Evolutionary conservation across 768 basidiomycete genomes (phyloP), one percentile per base, ranked within the genome.

Genomic region (Panellus pusillus): DNA sequence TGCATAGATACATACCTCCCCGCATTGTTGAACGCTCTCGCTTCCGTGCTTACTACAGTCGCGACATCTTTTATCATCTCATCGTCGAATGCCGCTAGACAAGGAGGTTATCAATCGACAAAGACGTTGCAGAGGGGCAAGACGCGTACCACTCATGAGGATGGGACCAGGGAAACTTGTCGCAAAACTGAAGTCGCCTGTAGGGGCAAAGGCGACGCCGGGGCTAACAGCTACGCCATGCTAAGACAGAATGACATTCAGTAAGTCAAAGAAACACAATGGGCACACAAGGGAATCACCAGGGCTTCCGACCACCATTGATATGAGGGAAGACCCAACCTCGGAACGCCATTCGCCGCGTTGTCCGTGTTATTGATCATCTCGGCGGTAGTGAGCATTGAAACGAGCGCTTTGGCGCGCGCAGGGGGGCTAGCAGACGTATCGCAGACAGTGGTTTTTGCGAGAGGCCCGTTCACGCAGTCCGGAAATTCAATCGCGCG

Each of bases 281-380:
- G 24, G 11, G 14, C 12, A n/a, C n/a, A 37, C n/a, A 13, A 18
- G 8, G 24, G 9, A 15, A 57, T 50, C 59, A 82, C 82, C 61
- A 84, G 61, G 2, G 75, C 81, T 68, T 84, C 81, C 19, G 77
- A 79, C 81, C 82, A 84, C 81, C 81, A 83, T 43, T 81, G 71
- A 47, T 84, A 84, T 15, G 75, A 62, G 9, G 81, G 80, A 20
- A 84, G 66, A n/a, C 80, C 81, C 3, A 82, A 71, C 11, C 81
- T 75, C 48, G 80, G 66, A 18, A 82, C 80, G 27, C 80, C 82
- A 6, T 78, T 74, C 6, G 80, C 73, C 0, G 62, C 52, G 52
- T 79, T 82, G 43, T 72, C 76, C 5, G 79, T 80, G 63, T 82
- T 82, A 50, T 65, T 70, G 44, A 78, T 77, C 51, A 82, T 65